Evolutionary conservation across 2,329 filamentous ascomycete genomes (phyloP).

Genomic region (Tolypocladium tundrense): DNA sequence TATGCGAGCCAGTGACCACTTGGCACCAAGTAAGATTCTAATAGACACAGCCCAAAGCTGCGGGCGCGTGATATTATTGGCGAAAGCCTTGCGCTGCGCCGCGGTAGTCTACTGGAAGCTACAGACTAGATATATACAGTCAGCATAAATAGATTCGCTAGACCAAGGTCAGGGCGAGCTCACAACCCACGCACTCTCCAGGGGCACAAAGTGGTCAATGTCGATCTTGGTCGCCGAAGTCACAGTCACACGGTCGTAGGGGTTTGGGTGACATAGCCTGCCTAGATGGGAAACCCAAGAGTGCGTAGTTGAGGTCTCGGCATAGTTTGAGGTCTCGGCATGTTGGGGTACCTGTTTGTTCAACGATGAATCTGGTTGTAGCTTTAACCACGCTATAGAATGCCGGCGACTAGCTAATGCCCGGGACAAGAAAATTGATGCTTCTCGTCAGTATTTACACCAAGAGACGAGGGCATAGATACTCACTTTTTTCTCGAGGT

Average conservation of each 20-base stretch:
- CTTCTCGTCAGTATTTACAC: too few species aligned
- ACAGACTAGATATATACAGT: slow-evolving; percentile 42
- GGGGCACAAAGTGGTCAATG: slow-evolving; percentile 75
- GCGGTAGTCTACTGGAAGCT: slow-evolving; percentile 61
- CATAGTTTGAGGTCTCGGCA: background rate
- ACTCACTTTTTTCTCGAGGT: too few species aligned
- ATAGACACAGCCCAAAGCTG: slow-evolving; percentile 68
- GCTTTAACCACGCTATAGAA: too few species aligned
- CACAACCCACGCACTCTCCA: slow-evolving; percentile 72
- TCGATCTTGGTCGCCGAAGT: slow-evolving; percentile 61
- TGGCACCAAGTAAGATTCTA: too few species aligned
- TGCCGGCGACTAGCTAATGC: too few species aligned
- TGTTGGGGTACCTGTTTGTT: background rate
- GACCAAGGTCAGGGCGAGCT: slow-evolving; percentile 11
- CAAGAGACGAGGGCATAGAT: too few species aligned
- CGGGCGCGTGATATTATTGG: slow-evolving; percentile 66
- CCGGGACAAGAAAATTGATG: too few species aligned
- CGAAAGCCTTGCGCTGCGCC: slow-evolving; percentile 52
- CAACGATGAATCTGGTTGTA: too few species aligned
- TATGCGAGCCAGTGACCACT: too few species aligned
- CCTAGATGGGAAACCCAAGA: background rate
- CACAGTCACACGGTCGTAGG: slow-evolving; percentile 67
- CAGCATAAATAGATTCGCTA: background rate
- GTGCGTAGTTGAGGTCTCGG: background rate
- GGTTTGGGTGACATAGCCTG: slow-evolving; percentile 13